phyloP scores from a whole-genome alignment of 768 basidiomycete genomes.

The Tricholoma saponaceum region DNA sequence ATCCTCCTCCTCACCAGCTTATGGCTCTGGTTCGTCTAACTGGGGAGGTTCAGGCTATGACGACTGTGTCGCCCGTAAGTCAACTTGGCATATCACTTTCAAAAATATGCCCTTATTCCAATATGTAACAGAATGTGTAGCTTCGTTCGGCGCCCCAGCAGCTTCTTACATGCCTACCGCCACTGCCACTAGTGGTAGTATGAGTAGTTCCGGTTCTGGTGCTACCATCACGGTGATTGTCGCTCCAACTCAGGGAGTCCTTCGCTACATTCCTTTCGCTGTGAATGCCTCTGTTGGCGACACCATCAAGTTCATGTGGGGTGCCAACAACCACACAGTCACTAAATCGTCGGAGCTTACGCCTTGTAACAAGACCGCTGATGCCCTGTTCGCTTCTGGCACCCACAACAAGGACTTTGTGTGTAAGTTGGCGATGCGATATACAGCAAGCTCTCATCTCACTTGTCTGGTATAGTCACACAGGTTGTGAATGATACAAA shows the following conservation, averaged over 20 bases:
- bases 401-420: slow-evolving; percentile 57
- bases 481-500: slow-evolving; percentile 71
- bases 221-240: slow-evolving; percentile 74
- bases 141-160: slow-evolving; percentile 44
- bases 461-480: slow-evolving; percentile 42
- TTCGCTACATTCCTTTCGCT: slow-evolving; percentile 73
- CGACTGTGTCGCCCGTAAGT: slow-evolving; percentile 68
- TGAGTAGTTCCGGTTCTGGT: slow-evolving; percentile 41
- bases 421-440: slow-evolving; percentile 36
- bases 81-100: neutral
- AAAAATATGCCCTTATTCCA: slow-evolving; percentile 1
- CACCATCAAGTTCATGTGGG: slow-evolving; percentile 74
- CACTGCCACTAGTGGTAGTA: slow-evolving; percentile 24
- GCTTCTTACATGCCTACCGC: slow-evolving; percentile 32
- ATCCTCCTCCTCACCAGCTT: slow-evolving; percentile 40
- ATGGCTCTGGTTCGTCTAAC: slow-evolving; percentile 60
- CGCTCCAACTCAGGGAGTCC: slow-evolving; percentile 70
- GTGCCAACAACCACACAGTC: slow-evolving; percentile 77
- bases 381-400: slow-evolving; percentile 62
- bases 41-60: slow-evolving; percentile 59
- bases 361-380: slow-evolving; percentile 70
- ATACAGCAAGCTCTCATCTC: neutral
- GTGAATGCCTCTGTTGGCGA: slow-evolving; percentile 75
- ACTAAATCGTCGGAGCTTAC: slow-evolving; percentile 67
- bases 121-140: slow-evolving; percentile 54